Evolutionary conservation across 164 flowering plant species (phyloP), one percentile per base, ranked within the genome.

Genomic region (Kalanchoe fedtschenkoi): DNA sequence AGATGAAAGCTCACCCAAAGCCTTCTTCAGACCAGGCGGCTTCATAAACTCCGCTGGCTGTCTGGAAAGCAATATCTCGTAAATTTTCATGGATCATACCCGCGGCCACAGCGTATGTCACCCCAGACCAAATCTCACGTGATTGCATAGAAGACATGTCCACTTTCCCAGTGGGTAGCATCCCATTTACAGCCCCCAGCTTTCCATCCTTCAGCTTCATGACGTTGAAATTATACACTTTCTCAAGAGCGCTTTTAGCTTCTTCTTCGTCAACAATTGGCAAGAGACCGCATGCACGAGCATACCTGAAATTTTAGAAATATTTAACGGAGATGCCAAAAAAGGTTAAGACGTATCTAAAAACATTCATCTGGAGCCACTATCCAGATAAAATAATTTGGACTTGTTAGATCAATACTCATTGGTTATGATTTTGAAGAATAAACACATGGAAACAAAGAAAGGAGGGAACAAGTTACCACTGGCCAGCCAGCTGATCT

Each of bases 401-500:
- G 16, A 55, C 30, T 54, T 21, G 8, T 28, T 14, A 22, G 16
- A 15, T 21, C 34, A 30, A 57, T 29, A 35, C 34, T n/a, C 46
- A 5, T 42, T 19, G 14, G 1, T 15, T 42, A 1, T 42, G n/a
- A n/a, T n/a, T n/a, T n/a, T n/a, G n/a, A n/a, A n/a, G n/a, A n/a
- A n/a, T n/a, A n/a, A n/a, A n/a, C n/a, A n/a, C n/a, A n/a, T n/a
- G n/a, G 37, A 57, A 26, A 22, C 10, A 24, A 53, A 17, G 21
- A 7, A 26, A 4, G 29, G 11, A 58, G 34, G 28, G 22, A 19
- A 13, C 11, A 58, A 17, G 29, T 68, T 60, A 89, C 97, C 97
- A 89, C 70, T 92, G 96, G 29, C 98, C 98, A 64, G 98, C 98
- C 69, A 92, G 68, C 60, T 92, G 98, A 80, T 92, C 98, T 42